These are phyloP conservation scores for Podospora tetraspora DNA, from an alignment of 495 filamentous ascomycete genomes.

Conservation along the genomic window DNA sequence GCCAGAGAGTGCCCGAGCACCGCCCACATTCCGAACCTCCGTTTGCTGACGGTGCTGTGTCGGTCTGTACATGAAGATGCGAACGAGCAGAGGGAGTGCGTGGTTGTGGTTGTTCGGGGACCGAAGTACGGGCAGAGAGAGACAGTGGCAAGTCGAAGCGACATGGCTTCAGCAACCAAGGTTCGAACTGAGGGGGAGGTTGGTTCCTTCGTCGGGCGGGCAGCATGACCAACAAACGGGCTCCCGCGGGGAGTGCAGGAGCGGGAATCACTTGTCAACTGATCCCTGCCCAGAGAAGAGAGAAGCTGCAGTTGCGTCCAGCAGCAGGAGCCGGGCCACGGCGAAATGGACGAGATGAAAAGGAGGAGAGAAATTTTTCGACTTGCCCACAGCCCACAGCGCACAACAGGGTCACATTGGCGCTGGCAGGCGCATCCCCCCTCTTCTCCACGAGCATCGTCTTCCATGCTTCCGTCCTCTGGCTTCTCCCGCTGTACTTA, in stretches of 20 bases:
- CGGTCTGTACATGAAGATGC: background rate
- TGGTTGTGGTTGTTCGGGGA: background rate
- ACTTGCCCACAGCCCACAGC: background rate
- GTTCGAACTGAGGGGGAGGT: too few relatives aligned
- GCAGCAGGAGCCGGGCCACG: background rate
- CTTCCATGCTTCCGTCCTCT: background rate
- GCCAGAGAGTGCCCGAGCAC: background rate
- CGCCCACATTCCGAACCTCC: background rate
- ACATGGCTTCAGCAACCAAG: too few relatives aligned
- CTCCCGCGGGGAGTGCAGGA: too few relatives aligned
- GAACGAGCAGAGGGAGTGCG: too few relatives aligned
- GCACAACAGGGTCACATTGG: background rate
- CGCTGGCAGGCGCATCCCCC: background rate
- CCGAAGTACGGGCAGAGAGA: background rate
- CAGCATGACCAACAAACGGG: background rate
- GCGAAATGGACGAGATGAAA: background rate
- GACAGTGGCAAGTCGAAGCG: background rate
- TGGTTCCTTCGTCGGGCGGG: too few relatives aligned
- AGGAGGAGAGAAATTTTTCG: background rate
- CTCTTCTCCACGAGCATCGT: background rate
- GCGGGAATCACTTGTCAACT: too few relatives aligned
- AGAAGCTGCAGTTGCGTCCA: background rate
- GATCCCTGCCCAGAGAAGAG: background rate
- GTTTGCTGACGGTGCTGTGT: background rate
- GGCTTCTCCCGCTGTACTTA: background rate